Percentiles rank a stretch among this genome's conserved stretches.
Conservation (phyloP, 345 rosid species). For the Balakata baccata region DNA sequence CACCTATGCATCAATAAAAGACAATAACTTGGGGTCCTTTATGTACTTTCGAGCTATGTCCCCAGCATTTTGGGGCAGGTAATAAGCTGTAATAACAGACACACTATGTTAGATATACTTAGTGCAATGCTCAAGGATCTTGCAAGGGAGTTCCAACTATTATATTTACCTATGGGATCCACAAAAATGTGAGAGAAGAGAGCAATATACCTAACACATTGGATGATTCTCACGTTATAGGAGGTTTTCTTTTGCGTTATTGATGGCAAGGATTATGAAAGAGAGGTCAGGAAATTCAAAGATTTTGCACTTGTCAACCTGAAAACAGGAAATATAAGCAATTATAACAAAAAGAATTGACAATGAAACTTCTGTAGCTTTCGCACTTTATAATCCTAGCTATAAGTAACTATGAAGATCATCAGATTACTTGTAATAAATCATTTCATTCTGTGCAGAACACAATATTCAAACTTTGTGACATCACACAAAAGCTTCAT, state of each 20-base stretch:
- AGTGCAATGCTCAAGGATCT: not conserved
- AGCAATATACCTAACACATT: not conserved
- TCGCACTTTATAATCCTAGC: not conserved
- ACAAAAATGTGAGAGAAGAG: not conserved
- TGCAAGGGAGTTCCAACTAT: not conserved
- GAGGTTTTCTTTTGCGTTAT: not conserved
- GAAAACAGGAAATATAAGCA: not conserved
- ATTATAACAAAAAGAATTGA: not conserved
- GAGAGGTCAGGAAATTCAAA: not conserved
- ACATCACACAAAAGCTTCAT: not conserved
- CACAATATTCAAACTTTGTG: not conserved
- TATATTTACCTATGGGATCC: not conserved
- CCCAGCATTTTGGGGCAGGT: slow-evolving; percentile 90
- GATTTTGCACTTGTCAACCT: not conserved
- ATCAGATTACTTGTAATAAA: not conserved
- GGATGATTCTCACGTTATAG: not conserved
- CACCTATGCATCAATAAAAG: slow-evolving; percentile 97
- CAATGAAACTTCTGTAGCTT: not conserved
- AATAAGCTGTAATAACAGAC: slow-evolving; percentile 56
- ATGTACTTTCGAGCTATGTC: slow-evolving; percentile 81
- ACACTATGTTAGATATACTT: not conserved
- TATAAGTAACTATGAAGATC: not conserved
- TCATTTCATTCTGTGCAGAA: not conserved
- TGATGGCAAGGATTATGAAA: not conserved
- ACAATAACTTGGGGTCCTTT: slow-evolving; percentile 76